Evolutionary conservation across 73 alveolate genomes (phyloP), one percentile per base, ranked within the genome.

Genomic region (Stentor roeselii): DNA sequence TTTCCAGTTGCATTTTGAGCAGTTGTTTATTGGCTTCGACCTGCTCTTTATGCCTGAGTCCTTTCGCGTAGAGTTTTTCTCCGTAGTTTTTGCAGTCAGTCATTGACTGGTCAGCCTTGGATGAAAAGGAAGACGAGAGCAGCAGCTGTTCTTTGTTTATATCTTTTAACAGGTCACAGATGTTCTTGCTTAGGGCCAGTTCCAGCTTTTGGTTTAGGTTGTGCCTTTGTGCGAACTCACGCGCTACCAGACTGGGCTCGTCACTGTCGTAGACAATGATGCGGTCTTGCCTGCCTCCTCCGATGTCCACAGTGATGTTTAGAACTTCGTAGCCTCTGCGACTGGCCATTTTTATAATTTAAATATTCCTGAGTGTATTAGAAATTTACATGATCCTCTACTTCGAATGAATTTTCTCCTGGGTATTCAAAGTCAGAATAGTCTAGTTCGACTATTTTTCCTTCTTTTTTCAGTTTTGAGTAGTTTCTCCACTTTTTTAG

Each of bases 181-280:
- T 50, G 21, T 50, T 50, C 6, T 50, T 6, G 21, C 30, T 50
- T 34, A 67, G 34, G 80, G 80, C n/a, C 0, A 0, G 41, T 67
- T 67, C 41, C 37, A 67, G n/a, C 27, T 21, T 21, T 2, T n/a
- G 21, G 37, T 34, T 31, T 14, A 76, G 37, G 31, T 21, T 14
- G 39, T 76, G 84, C 67, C 39, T 76, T 37, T n/a, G 14, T 32
- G 75, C 60, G 74, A 76, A 76, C 21, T 76, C 84, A n/a, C 39
- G 60, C 32, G 84, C 84, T 27, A 76, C 60, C 14, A 27, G 36
- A 2, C 36, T 6, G 1, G 84, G 84, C 21, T 76, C 74, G 37
- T 76, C 84, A 76, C 39, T 76, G 14, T 76, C 75, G 67, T 76
- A 76, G 39, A 76, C 59, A 14, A 76, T 41, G 6, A 76, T 76